Conservation (phyloP, 345 rosid species). For the Gossypium ekmanianum region DNA sequence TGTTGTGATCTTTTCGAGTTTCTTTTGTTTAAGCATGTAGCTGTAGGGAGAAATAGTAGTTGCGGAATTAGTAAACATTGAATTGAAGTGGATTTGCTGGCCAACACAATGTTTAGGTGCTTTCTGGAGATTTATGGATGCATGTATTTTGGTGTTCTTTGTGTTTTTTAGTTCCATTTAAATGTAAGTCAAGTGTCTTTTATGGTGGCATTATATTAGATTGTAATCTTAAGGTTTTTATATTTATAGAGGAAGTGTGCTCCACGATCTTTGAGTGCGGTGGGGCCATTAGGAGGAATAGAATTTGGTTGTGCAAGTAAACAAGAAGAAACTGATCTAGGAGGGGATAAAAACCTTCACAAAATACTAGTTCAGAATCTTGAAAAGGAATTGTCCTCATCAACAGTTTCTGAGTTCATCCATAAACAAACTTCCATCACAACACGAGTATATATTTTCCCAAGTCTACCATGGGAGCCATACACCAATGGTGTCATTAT, state of each 20-base stretch:
- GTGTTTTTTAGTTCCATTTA: too few species aligned
- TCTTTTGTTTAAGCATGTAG: neutral
- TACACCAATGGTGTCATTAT: constrained; percentile 30
- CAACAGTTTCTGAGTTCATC: constrained; percentile 32
- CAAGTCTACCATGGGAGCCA: constrained; percentile 34
- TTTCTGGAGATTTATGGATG: too few species aligned
- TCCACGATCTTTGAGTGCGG: neutral
- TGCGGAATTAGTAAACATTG: too few species aligned
- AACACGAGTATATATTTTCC: constrained; percentile 24
- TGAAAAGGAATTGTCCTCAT: constrained; percentile 37
- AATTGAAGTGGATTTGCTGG: too few species aligned
- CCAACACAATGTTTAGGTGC: too few species aligned
- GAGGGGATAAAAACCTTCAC: constrained; percentile 21
- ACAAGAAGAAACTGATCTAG: constrained; percentile 39
- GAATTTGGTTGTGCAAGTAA: neutral
- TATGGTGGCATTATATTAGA: too few species aligned
- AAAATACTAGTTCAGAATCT: constrained; percentile 34
- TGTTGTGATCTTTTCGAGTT: neutral
- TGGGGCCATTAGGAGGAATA: neutral
- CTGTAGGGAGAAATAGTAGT: too few species aligned
- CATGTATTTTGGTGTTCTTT: too few species aligned
- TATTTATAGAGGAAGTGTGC: constrained; percentile 26
- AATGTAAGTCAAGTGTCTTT: too few species aligned
- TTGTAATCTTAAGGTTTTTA: neutral
- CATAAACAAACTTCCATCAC: constrained; percentile 27